These are phyloP conservation scores for Amaranthus cruentus DNA, from an alignment of 148 eudicot species.

Conservation along the genomic window DNA sequence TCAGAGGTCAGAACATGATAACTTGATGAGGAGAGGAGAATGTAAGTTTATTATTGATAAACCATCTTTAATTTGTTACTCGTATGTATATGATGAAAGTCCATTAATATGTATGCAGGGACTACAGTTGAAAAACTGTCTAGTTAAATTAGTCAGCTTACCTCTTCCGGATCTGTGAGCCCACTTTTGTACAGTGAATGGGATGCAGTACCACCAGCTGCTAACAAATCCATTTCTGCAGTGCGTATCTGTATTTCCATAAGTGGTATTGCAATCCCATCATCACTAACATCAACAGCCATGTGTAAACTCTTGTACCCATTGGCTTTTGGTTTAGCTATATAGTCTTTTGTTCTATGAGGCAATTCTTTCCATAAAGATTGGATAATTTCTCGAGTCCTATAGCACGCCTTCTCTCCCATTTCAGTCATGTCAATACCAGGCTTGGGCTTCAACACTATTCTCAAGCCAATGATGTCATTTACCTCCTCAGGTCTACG, in stretches of 20 bases:
- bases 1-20: too few species aligned
- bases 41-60: background rate
- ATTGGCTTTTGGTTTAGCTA: slow-evolving; percentile 77
- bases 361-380: slow-evolving; percentile 86
- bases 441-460: slow-evolving; percentile 52
- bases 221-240: slow-evolving; percentile 69
- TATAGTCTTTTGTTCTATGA: slow-evolving; percentile 81
- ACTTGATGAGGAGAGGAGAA: background rate
- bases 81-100: background rate
- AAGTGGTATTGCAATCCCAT: slow-evolving; percentile 50
- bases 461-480: slow-evolving; percentile 83
- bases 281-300: slow-evolving; percentile 84
- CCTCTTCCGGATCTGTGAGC: slow-evolving; percentile 93
- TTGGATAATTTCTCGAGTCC: slow-evolving; percentile 56
- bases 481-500: slow-evolving; percentile 89
- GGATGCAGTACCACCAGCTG: slow-evolving; percentile 81
- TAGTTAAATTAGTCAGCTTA: slow-evolving; percentile 15
- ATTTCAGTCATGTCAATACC: slow-evolving; percentile 33
- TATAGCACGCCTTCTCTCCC: slow-evolving; percentile 79
- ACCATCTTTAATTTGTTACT: background rate
- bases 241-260: slow-evolving; percentile 98
- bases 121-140: background rate
- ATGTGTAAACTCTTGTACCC: slow-evolving; percentile 91
- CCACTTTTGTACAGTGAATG: slow-evolving; percentile 97
- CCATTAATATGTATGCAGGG: background rate